phyloP scores from a whole-genome alignment of 2,329 filamentous ascomycete genomes.

The Dendrostoma leiphaemia region DNA sequence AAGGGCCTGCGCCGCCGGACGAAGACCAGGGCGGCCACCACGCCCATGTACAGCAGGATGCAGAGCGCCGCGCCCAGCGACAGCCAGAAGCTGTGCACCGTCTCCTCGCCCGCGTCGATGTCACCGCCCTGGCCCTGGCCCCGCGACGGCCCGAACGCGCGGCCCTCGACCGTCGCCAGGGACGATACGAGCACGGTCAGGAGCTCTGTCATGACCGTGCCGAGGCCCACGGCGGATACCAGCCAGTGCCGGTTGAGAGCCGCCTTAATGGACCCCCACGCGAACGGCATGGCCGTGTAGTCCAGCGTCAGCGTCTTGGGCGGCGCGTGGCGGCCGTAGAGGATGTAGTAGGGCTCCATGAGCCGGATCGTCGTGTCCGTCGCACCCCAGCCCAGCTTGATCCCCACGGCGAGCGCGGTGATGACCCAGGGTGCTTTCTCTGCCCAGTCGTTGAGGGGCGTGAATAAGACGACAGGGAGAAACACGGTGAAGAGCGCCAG shows the following conservation, averaged over 20 bases:
- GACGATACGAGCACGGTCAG: conserved; percentile 68
- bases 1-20: conserved; percentile 65
- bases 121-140: conserved; percentile 7
- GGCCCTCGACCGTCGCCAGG: conserved; percentile 63
- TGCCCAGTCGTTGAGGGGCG: conserved; percentile 50
- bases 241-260: conserved; percentile 63
- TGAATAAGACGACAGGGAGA: conserved; percentile 63
- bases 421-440: conserved; percentile 64
- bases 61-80: conserved; percentile 60
- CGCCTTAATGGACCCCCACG: conserved; percentile 61
- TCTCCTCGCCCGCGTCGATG: conserved; percentile 57
- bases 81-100: conserved; percentile 62
- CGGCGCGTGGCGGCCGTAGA: conserved; percentile 64
- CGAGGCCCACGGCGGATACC: conserved; percentile 67
- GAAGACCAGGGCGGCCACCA: conserved; percentile 60
- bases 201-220: conserved; percentile 71
- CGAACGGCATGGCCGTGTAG: conserved; percentile 70
- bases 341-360: conserved; percentile 72
- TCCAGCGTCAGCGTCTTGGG: conserved; percentile 67
- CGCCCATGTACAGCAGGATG: conserved; percentile 65
- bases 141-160: conserved; percentile 49
- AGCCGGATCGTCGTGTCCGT: conserved; percentile 69
- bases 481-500: conserved; percentile 56
- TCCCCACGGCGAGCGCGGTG: conserved; percentile 61
- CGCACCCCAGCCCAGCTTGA: conserved; percentile 68